These are phyloP conservation scores for Coemansia sp. DNA, from an alignment of 192 early-diverging fungal species.

Conservation along the genomic window DNA sequence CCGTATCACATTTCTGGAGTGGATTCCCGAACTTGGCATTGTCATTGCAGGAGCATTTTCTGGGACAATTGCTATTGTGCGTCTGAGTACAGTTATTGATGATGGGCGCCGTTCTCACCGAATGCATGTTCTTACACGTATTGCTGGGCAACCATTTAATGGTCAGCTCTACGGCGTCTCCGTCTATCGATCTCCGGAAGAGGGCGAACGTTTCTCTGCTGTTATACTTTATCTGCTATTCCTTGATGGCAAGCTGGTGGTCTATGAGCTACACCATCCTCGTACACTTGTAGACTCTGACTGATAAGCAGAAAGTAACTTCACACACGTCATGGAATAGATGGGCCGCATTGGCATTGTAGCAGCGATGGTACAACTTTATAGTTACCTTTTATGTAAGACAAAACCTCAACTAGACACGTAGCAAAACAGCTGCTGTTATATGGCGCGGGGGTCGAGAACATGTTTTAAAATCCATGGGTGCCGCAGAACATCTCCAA, in stretches of 20 bases:
- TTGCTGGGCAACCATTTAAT: constrained; percentile 13
- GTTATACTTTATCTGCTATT: constrained; percentile 24
- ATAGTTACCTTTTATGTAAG: background rate
- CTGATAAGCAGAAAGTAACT: background rate
- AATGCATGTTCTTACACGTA: constrained; percentile 19
- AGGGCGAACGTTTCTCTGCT: background rate
- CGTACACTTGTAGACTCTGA: background rate
- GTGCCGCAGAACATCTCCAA: constrained; percentile 75
- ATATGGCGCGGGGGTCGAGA: constrained; percentile 20
- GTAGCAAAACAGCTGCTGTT: background rate
- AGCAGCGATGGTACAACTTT: background rate
- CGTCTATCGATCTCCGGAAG: constrained; percentile 27
- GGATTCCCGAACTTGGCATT: constrained; percentile 42
- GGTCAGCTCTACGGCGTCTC: constrained; percentile 36
- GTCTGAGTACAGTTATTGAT: background rate
- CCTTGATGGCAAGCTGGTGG: constrained; percentile 23
- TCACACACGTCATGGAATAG: background rate
- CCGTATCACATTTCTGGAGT: constrained; percentile 45
- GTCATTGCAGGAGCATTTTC: constrained; percentile 28
- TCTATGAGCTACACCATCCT: constrained; percentile 26
- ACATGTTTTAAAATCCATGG: constrained; percentile 65
- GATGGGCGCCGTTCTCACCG: background rate
- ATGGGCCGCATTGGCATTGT: background rate
- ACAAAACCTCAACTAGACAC: background rate
- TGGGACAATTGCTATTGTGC: constrained; percentile 26